Evolutionary conservation across 768 basidiomycete species (phyloP), one percentile per base, ranked within the genome.

Genomic region (Lactifluus piperatus): DNA sequence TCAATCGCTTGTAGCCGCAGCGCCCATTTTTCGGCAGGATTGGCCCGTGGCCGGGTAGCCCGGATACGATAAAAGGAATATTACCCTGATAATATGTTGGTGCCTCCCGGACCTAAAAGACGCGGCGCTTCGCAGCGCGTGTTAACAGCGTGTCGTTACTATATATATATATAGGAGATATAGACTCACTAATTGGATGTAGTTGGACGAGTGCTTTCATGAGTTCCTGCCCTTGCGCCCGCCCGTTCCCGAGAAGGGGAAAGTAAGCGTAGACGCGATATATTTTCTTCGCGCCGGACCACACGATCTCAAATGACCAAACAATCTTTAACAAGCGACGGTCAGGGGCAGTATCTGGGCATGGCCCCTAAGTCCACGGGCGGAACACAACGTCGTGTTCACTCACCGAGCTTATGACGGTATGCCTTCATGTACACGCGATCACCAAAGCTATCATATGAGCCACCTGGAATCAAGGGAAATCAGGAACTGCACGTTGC

Each of bases 31-130:
- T 55, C 59, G 59, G 59, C 54, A 50, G 59, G n/a, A 24, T 45
- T 46, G 59, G 43, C 56, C 59, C 59, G 54, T 60, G 54, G 20
- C 54, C 59, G 59, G 54, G 34, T 50, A 51, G 26, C 54, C 59
- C 59, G 59, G 45, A 60, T 50, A 45, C 26, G 59, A 44, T 51
- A 49, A 56, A 34, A 57, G 36, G 34, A 50, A 51, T 51, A 56
- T 60, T 60, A 60, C 49, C 59, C 59, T 46, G 59, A 51, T 60
- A 60, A 60, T 56, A 60, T 60, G 59, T 60, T 60, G 27, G 59
- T 60, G 48, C 59, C 59, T 56, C 59, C 59, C 47, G 59, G 59
- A 39, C 59, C 59, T 46, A 60, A 56, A 18, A 60, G 54, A 37
- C 59, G 48, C 43, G 54, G 59, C 27, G 58, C 58, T 60, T 60